Base-by-base conservation (phyloP, 2,329 filamentous ascomycete species). In the Juglanconis oblonga region DNA sequence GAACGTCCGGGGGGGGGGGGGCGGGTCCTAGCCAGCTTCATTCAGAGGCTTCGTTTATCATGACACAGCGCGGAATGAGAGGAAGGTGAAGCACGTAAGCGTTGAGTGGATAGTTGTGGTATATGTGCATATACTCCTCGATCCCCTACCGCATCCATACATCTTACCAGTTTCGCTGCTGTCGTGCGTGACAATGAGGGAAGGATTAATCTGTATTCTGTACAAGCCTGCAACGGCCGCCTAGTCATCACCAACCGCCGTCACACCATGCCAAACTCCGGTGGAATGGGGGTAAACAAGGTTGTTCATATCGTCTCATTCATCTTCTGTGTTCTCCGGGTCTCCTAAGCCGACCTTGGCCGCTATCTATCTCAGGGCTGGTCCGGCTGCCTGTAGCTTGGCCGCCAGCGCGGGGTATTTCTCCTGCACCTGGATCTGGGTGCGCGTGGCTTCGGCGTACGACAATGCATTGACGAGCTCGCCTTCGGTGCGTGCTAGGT, bases 391-490 rank as follows among this genome's bases (percentile, higher is more conserved):
- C 65, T 87, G 82, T 66, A 94, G 81, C 73, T 89, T 89, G 62
- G 83, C 86, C 13, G 89, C 89, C 55, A 95, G 81, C 74, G 92
- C 86, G 45, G 91, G 91, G 72, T 94, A 94, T 77, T 91, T 91
- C 76, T 93, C 88, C 72, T 92, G 90, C 14, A 95, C 90, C 78
- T 97, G 91, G 64, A 99, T 86, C 77, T 99, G 95, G 64, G 95
- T 98, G 70, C 95, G 85, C 44, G 95, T 98, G 24, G 95, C 95
- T 77, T 99, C 95, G 35, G 95, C 95, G 72, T 99, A 99, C 24
- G 92, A 97, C 17, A 99, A 83, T 6, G 95, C 95, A 71, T 98
- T 98, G 67, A 98, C 87, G 64, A 98, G 93, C 79, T 99, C 95
- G 62, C 90, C 91, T 70, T 97, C 94, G 38, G 95, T 99, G 68